Evolutionary conservation across 306 rosid genomes (phyloP), one percentile per base, ranked within the genome.

Genomic region (Sindora glabra): DNA sequence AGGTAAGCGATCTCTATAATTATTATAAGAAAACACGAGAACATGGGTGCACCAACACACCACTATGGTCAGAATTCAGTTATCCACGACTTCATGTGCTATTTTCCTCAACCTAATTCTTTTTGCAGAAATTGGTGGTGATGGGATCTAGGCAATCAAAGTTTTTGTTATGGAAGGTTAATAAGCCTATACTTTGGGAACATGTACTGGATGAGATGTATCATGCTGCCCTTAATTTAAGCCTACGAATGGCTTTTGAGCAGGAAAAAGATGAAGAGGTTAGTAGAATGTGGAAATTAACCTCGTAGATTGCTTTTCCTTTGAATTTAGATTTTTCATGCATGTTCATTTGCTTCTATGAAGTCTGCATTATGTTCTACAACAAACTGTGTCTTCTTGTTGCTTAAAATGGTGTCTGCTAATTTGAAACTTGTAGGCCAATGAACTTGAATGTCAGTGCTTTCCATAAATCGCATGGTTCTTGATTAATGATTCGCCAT

Each of bases 151-250:
- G 63, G 73, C 68, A 69, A 40, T 19, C 56, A 14, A 26, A 50
- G 13, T 48, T 73, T 56, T 27, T 72, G 67, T 51, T 92, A 79
- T 92, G 98, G 98, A 86, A 79, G 80, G 88, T 88, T 54, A 73
- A 83, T 30, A 81, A 80, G 65, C 72, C 77, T 57, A 36, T 47
- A 48, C 76, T 88, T 34, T 78, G 86, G 88, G 77, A 82, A 58
- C 73, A 74, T 68, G 92, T 81, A 40, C 77, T 88, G 30, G 96
- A 86, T 60, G 96, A 92, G 86, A 81, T 92, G 94, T 77, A 77
- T 71, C 94, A 88, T 26, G 90, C 95, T n/a, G 94, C 96, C 52
- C 77, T 81, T 74, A 92, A 92, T 78, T 76, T 92, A 82, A 73
- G 75, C 72, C 70, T 55, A 44, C 76, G 94, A 72, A 62, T 70